phyloP scores from a whole-genome alignment of 164 flowering plant species.

The Santalum album region DNA sequence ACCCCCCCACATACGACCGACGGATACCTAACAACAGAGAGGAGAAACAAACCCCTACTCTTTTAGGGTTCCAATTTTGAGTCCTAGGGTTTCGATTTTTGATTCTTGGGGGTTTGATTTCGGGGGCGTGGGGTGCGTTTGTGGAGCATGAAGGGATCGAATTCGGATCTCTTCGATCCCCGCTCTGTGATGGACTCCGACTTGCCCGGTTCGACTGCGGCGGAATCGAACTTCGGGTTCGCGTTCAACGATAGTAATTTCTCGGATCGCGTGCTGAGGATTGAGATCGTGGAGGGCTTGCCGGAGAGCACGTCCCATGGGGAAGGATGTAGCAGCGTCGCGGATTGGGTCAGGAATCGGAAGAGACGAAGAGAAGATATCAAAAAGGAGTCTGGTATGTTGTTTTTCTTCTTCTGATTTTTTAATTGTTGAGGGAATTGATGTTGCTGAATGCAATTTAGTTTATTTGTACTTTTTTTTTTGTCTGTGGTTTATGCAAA shows the following conservation, averaged over 20 bases:
- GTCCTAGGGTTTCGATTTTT: too few relatives aligned
- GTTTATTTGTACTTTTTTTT: too few relatives aligned
- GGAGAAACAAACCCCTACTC: too few relatives aligned
- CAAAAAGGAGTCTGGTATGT: slow-evolving; percentile 28
- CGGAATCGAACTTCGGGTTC: slow-evolving; percentile 39
- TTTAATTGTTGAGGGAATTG: not conserved
- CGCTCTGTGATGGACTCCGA: slow-evolving; percentile 25
- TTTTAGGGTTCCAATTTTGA: too few relatives aligned
- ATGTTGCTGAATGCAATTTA: too few relatives aligned
- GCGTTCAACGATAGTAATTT: slow-evolving; percentile 57
- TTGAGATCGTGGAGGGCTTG: slow-evolving; percentile 40
- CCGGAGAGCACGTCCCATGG: slow-evolving; percentile 24
- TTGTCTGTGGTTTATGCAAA: too few relatives aligned
- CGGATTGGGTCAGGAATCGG: slow-evolving; percentile 44
- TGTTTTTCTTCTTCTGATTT: not conserved
- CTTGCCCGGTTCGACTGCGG: not conserved
- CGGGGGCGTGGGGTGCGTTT: too few relatives aligned
- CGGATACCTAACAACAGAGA: too few relatives aligned
- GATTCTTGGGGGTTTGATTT: too few relatives aligned
- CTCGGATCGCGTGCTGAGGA: slow-evolving; percentile 47
- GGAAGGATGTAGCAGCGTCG: slow-evolving; percentile 20
- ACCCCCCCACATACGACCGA: too few relatives aligned
- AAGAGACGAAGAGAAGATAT: slow-evolving; percentile 45
- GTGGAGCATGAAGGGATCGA: too few relatives aligned
- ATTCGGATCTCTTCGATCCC: slow-evolving; percentile 22